Base-by-base conservation (phyloP, 1,139 yeast genomes). In the Zygosaccharomyces sapae region DNA sequence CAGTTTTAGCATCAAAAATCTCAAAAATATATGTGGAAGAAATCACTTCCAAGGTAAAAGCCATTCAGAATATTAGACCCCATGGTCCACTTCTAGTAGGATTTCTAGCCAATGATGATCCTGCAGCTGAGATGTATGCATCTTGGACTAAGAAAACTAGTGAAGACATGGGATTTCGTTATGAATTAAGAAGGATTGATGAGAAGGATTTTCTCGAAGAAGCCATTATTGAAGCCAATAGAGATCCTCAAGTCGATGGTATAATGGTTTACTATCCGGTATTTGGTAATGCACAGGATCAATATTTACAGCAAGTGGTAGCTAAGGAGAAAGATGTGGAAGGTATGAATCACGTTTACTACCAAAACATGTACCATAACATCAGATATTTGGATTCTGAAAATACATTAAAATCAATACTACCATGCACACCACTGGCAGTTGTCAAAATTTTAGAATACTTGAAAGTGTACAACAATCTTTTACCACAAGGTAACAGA, bases 211-310 rank as follows among this genome's bases (percentile, higher is more conserved):
- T 83, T 35, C 74, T 92, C 53, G 98, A 92, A 67, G 89, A 83
- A 55, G 83, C 81, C 27, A 79, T 92, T 51, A 77, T 89, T 47
- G 80, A 77, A 43, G 97, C 97, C 50, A 92, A 92, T 66, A 74
- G 75, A 29, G 94, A 90, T 60, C 80, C 77, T 46, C 59, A 67
- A 1, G 88, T 92, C 31, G 84, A 88, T 63, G 98, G 98, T 25
- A 92, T 92, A 56, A 89, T 92, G 89, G 92, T 92, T n/a, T 92
- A 92, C 68, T 92, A 90, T 77, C 98, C 98, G 0, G 97, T 92
- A 3, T 92, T 88, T 69, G 96, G 96, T 2, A 88, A 87, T 63
- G 79, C 86, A 52, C 98, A 92, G 69, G 98, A 92, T 66, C 96
- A 86, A 67, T 92, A 94, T 66, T 70, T 92, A 48, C 97, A 92